Conservation (phyloP, 148 eudicot genomes). For the Vaccinium macrocarpon region DNA sequence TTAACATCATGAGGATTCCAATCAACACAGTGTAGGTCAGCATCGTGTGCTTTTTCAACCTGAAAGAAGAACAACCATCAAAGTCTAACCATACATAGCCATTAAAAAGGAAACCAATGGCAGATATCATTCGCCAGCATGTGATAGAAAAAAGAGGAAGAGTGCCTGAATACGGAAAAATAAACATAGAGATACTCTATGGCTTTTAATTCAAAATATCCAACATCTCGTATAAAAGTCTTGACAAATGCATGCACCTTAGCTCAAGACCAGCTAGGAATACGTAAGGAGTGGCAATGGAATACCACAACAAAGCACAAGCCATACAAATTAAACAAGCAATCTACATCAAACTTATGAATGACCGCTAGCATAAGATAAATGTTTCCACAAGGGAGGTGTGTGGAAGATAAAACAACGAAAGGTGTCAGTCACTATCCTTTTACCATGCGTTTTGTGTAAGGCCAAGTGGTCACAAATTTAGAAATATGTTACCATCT, state of each 20-base stretch:
- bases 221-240: not conserved
- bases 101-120: not conserved
- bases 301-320: not conserved
- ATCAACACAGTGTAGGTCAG: slow-evolving; percentile 97
- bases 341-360: not conserved
- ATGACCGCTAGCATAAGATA: not conserved
- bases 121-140: not conserved
- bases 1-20: slow-evolving; percentile 88
- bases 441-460: not conserved
- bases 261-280: not conserved
- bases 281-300: not conserved
- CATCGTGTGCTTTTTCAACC: slow-evolving; percentile 94
- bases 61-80: slow-evolving; percentile 24
- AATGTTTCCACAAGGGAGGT: not conserved
- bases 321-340: not conserved
- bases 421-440: not conserved
- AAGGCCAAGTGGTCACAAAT: not conserved
- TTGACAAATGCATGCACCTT: not conserved
- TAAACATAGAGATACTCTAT: not conserved
- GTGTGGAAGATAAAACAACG: not conserved
- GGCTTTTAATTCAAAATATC: not conserved
- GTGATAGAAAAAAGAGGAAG: not conserved
- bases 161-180: not conserved
- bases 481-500: not conserved
- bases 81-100: not conserved